phyloP scores from a whole-genome alignment of 768 basidiomycete species.

The Collybiopsis confluens region DNA sequence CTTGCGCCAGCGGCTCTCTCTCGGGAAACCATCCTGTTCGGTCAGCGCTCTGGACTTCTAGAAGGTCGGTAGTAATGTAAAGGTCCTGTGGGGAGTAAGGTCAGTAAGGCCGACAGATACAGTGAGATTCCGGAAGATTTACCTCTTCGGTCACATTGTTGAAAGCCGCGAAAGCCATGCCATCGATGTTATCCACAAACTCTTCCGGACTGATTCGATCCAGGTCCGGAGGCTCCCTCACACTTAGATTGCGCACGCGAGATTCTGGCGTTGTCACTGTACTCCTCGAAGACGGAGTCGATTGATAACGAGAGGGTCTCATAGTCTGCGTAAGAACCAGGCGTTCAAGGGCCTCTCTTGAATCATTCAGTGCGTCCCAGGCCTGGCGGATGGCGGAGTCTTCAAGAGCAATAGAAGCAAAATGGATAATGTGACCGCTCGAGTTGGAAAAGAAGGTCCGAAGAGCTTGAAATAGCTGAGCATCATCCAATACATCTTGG shows the following conservation, averaged over 20 bases:
- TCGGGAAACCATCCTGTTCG: no score
- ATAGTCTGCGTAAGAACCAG: constrained; percentile 53
- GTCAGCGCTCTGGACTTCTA: no score
- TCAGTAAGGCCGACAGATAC: no score
- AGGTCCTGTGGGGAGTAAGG: no score
- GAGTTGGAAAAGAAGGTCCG: constrained; percentile 54
- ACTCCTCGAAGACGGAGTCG: not conserved
- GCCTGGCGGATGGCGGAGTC: constrained; percentile 45
- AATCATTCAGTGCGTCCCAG: no score
- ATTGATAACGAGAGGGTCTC: constrained; percentile 45
- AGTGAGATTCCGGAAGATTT: no score
- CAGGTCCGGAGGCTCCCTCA: constrained; percentile 54
- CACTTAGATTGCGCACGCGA: constrained; percentile 32
- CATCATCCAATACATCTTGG: constrained; percentile 74
- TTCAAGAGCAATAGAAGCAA: constrained; percentile 31
- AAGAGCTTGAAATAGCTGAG: constrained; percentile 55
- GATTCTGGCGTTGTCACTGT: constrained; percentile 9
- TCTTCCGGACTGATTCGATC: constrained; percentile 59
- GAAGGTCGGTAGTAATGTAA: no score
- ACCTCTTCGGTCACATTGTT: no score
- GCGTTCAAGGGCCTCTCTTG: no score
- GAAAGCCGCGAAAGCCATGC: no score
- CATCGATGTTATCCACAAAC: no score
- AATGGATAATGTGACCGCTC: constrained; percentile 47
- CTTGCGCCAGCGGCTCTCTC: no score